These are phyloP conservation scores for Coccinonectria pachysandricola DNA, from an alignment of 2,329 filamentous ascomycete genomes.

Conservation along the genomic window DNA sequence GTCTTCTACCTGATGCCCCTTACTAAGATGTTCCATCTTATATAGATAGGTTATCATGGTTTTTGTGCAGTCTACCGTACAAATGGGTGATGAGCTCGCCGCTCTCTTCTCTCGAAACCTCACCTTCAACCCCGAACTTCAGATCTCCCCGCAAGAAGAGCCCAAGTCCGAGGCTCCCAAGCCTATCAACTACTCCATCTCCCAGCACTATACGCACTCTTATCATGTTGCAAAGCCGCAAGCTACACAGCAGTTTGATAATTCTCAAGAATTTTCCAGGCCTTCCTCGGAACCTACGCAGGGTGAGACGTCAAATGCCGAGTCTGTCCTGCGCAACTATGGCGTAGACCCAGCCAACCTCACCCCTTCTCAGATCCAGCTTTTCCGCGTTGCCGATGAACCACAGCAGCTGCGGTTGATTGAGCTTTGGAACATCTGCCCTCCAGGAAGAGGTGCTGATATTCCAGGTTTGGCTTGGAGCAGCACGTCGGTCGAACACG, in stretches of 20 bases:
- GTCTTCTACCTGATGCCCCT: too few species aligned
- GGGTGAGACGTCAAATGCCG: constrained; percentile 38
- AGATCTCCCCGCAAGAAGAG: constrained; percentile 15
- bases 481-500: constrained; percentile 44
- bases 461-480: constrained; percentile 44
- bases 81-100: constrained; percentile 73
- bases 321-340: constrained; percentile 51
- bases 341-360: constrained; percentile 61
- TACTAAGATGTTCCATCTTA: too few species aligned
- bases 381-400: constrained; percentile 66
- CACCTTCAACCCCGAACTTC: constrained; percentile 43
- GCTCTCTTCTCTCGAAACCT: constrained; percentile 69
- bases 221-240: constrained; percentile 43
- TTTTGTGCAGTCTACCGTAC: constrained; percentile 37
- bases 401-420: constrained; percentile 65
- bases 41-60: too few species aligned
- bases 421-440: constrained; percentile 77
- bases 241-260: constrained; percentile 18
- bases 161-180: constrained; percentile 24
- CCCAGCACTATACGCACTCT: constrained; percentile 78
- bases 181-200: constrained; percentile 60
- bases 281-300: constrained; percentile 41
- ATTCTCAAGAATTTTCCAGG: constrained; percentile 28
- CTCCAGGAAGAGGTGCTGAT: constrained; percentile 48
- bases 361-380: constrained; percentile 62